A percentile compares a stretch with the other conserved stretches of the same genome.
These are phyloP conservation scores for Immersiporthe knoxdaviesiana DNA, from an alignment of 2,329 filamentous ascomycete species.

Conservation along the genomic window DNA sequence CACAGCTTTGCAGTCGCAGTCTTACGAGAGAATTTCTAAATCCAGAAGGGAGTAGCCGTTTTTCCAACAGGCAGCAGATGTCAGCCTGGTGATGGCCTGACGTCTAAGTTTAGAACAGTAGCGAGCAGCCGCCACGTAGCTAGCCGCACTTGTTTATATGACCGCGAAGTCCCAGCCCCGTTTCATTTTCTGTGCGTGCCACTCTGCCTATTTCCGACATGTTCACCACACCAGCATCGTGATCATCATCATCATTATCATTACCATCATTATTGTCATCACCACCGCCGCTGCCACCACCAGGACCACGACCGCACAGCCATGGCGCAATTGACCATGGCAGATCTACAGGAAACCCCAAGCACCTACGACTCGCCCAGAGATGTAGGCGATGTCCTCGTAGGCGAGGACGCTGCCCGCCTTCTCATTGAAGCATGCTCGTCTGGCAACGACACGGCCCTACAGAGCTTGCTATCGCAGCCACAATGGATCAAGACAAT, in stretches of 20 bases:
- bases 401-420: conserved; percentile 20
- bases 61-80: too few relatives aligned
- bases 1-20: neutral
- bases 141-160: conserved; percentile 2
- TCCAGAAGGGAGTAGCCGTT: neutral
- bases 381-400: conserved; percentile 14
- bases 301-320: conserved; percentile 9
- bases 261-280: conserved; percentile 1
- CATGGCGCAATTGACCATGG: conserved; percentile 4
- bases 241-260: neutral
- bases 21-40: neutral
- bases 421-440: conserved; percentile 22
- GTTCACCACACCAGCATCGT: neutral
- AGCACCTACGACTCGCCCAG: conserved; percentile 7
- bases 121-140: neutral
- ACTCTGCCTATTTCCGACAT: too few relatives aligned
- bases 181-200: too few relatives aligned
- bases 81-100: neutral
- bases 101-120: conserved; percentile 7
- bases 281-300: neutral
- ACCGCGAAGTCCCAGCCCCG: neutral
- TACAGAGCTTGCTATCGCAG: conserved; percentile 21
- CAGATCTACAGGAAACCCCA: neutral
- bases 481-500: conserved; percentile 20
- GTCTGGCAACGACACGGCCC: conserved; percentile 19